Evolutionary conservation across 805 yeast genomes (phyloP), one percentile per base, ranked within the genome.

Genomic region (Candida khao-thaluensis): DNA sequence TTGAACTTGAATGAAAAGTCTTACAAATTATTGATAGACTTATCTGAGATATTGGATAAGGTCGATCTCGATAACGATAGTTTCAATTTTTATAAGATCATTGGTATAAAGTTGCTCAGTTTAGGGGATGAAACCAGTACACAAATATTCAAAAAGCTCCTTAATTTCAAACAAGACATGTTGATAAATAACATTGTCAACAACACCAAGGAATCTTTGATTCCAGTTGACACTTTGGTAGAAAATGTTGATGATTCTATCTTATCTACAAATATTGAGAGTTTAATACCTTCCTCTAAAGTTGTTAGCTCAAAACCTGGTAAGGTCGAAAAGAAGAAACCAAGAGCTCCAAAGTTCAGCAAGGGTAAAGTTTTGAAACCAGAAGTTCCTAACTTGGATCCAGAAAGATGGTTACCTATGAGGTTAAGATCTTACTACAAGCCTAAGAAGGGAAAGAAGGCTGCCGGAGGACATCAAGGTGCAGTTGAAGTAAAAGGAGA

Each of bases 351-450:
- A 3, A 58, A 56, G 38, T 62, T 62, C 38, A 51, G 64, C 16
- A 36, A 58, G 3, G 38, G 32, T 35, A 65, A 66, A 42, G 53
- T 55, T 12, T 14, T 57, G 15, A 59, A 57, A 38, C 58, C 62
- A 5, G 51, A 50, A 3, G 54, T 59, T 29, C 38, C 59, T 10
- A 41, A 29, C 14, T 49, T 76, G 46, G 62, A 81, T 61, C 35
- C 54, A 47, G 97, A 90, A 60, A 82, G 97, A 64, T 90, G 98
- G 98, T 61, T 91, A 36, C 95, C 96, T 16, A 52, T 85, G 72
- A 84, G 81, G 56, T 95, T 90, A 56, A 78, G 98, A 59, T 76
- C 89, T 5, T 78, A 81, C 51, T 89, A 84, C 65, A 86, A 79
- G 60, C 86, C 95, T 10, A 83, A 85, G 56, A 81, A 79, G 66